Conservation (phyloP, 176 grass and related monocot species). For the Oryza glumipatula region DNA sequence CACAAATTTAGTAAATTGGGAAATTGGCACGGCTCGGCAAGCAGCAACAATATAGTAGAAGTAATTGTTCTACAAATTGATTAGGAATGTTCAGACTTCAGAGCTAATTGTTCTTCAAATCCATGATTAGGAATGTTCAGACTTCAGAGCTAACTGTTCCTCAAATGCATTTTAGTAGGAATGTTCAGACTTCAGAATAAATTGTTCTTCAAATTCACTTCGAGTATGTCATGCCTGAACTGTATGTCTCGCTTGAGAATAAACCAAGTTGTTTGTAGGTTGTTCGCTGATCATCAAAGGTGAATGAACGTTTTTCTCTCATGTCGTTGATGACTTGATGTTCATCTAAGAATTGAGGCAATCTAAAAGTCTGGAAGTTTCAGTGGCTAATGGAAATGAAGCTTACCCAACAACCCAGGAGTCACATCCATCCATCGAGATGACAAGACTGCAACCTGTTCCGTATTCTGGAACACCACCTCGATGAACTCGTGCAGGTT, state of each 20-base stretch:
- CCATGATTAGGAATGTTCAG: no score
- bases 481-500: constrained; percentile 82
- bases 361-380: not conserved
- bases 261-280: constrained; percentile 71
- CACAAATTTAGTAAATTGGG: no score
- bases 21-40: no score
- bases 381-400: not conserved
- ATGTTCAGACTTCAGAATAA: constrained; percentile 1
- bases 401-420: constrained; percentile 88
- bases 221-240: constrained; percentile 57
- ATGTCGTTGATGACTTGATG: not conserved
- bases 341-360: not conserved
- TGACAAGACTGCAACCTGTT: constrained; percentile 69
- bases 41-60: no score
- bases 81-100: no score
- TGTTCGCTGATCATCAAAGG: constrained; percentile 15
- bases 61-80: no score
- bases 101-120: no score
- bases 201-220: not conserved
- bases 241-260: constrained; percentile 74
- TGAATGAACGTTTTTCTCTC: not conserved
- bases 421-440: constrained; percentile 75
- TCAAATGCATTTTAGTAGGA: no score
- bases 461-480: constrained; percentile 91
- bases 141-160: no score